Conservation (phyloP, 2,329 filamentous ascomycete genomes). For the Juglanconis oblonga region DNA sequence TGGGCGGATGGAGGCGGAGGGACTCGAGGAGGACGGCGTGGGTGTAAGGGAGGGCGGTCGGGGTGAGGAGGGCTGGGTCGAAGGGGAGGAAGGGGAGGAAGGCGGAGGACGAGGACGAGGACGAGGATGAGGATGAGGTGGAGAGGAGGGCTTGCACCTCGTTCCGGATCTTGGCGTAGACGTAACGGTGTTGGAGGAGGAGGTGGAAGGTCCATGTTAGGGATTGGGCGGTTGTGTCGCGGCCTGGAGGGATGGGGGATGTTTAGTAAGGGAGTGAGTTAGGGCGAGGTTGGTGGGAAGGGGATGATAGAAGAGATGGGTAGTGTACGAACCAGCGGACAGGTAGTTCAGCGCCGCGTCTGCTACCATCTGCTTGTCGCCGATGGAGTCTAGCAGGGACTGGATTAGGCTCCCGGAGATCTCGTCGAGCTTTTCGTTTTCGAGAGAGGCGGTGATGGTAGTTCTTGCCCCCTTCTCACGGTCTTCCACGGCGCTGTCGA, state of each 20-base stretch:
- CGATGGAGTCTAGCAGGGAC: slow-evolving; percentile 55
- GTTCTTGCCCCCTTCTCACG: slow-evolving; percentile 22
- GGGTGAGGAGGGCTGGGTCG: slow-evolving; percentile 36
- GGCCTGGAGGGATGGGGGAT: slow-evolving; percentile 32
- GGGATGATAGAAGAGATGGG: neutral
- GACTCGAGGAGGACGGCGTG: slow-evolving; percentile 61
- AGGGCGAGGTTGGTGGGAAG: neutral
- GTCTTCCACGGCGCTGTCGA: slow-evolving; percentile 49
- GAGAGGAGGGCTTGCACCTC: slow-evolving; percentile 35
- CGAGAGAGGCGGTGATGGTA: slow-evolving; percentile 13
- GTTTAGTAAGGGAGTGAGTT: neutral
- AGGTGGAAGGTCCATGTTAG: slow-evolving; percentile 64
- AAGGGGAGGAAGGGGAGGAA: slow-evolving; percentile 6
- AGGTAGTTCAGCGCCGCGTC: slow-evolving; percentile 66
- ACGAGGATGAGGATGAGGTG: no score
- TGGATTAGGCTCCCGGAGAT: slow-evolving; percentile 58
- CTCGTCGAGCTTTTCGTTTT: slow-evolving; percentile 30
- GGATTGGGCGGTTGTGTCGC: slow-evolving; percentile 64
- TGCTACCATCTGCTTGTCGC: slow-evolving; percentile 53
- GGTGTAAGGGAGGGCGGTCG: slow-evolving; percentile 50
- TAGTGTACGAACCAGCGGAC: slow-evolving; percentile 44
- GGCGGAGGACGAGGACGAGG: slow-evolving; percentile 9
- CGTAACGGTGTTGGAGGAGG: slow-evolving; percentile 49
- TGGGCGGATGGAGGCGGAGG: slow-evolving; percentile 60
- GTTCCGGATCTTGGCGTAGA: slow-evolving; percentile 37